Evolutionary conservation across 768 basidiomycete species (phyloP), one percentile per base, ranked within the genome.

Genomic region (Pleurotus djamor): DNA sequence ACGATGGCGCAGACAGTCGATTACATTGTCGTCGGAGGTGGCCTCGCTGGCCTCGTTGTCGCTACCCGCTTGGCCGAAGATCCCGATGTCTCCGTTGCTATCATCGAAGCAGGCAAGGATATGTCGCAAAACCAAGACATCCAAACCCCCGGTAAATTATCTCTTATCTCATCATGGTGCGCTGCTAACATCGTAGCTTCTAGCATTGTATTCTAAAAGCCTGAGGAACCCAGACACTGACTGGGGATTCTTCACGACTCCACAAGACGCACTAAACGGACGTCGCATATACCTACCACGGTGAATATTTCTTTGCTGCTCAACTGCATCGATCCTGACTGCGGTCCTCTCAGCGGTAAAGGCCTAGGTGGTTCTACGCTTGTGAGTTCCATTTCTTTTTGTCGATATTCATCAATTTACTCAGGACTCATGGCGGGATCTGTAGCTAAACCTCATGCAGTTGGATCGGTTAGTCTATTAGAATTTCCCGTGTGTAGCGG

Each of bases 1-100:
- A 28, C 21, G 21, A 28, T 28, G 21, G 21, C 1, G 38, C 10
- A 41, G 9, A 14, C 45, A 34, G 48, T 48, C 41, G 44, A 58
- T 48, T 58, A 48, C 36, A 35, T 58, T 13, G 48, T 58, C 57
- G 57, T 48, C 48, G 48, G 44, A 35, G 54, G 57, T 47, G 68
- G 68, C n/a, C 49, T 62, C 48, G 62, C 64, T 47, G 68, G 68
- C 32, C 57, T 64, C 32, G 67, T 65, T 7, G 50, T 69, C 8
- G 68, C 68, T 21, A 62, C 44, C 16, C 44, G 57, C 14, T 32
- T 58, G 33, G 57, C 57, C 12, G 57, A 58, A 32, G 45, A 58
- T 32, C 47, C 47, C n/a, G 36, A 32, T 17, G 16, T 58, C 57
- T 8, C 48, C 10, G 57, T 58, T 13, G 57, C 45, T 49, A 47